Percentiles rank a stretch among this genome's conserved stretches.
phyloP scores from a whole-genome alignment of 164 flowering plant genomes.

The Hamamelis virginiana region DNA sequence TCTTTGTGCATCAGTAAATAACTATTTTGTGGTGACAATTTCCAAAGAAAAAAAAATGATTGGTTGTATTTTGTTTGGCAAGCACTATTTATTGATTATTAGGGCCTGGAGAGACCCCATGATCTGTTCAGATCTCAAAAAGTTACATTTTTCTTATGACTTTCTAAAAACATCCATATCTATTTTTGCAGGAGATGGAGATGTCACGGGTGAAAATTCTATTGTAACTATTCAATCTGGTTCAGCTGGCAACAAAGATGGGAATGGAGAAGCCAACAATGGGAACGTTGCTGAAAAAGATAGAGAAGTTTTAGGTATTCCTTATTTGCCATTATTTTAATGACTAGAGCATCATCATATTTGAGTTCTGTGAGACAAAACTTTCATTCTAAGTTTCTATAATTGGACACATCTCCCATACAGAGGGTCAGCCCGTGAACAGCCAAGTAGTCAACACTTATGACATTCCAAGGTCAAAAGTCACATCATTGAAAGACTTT shows the following conservation, averaged over 20 bases:
- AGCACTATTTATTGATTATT: background rate
- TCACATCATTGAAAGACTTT: too few species aligned
- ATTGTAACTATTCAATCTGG: background rate
- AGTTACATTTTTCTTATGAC: background rate
- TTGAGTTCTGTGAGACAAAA: background rate
- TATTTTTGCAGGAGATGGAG: background rate
- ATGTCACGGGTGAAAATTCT: background rate
- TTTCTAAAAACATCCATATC: background rate
- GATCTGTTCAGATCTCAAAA: background rate
- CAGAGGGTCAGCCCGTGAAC: background rate
- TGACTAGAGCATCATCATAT: background rate
- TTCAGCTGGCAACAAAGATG: background rate
- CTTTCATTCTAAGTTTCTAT: background rate
- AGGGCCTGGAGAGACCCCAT: background rate
- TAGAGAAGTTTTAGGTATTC: conserved; percentile 5
- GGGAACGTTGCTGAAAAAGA: background rate
- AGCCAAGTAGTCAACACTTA: background rate
- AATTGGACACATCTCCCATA: background rate
- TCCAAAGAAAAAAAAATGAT: too few species aligned
- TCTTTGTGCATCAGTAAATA: too few species aligned
- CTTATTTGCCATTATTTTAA: background rate
- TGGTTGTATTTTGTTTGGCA: background rate
- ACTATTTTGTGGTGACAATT: too few species aligned
- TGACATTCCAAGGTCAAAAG: background rate
- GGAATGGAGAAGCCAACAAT: background rate